Conservation (phyloP, 176 grass and related monocot genomes). For the Poa pratensis region DNA sequence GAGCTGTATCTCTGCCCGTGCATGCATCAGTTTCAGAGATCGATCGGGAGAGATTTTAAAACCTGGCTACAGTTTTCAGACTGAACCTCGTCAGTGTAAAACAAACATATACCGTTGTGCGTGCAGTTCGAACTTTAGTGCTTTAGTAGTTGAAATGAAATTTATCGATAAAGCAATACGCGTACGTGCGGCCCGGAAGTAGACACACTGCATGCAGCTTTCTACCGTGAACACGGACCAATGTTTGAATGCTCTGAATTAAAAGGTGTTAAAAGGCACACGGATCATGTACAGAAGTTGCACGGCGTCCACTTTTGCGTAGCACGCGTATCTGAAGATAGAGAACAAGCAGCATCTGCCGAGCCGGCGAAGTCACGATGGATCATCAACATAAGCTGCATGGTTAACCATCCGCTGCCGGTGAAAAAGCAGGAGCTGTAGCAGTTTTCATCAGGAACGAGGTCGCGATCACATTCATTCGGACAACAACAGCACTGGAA, state of each 20-base stretch:
- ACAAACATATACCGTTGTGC: constrained; percentile 43
- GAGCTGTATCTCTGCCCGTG: too few relatives aligned
- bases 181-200: neutral
- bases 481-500: too few relatives aligned
- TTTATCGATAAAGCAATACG: neutral
- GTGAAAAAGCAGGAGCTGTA: too few relatives aligned
- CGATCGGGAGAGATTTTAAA: neutral
- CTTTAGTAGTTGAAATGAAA: neutral
- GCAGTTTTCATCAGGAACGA: too few relatives aligned
- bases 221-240: too few relatives aligned
- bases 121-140: neutral
- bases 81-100: constrained; percentile 34
- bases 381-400: too few relatives aligned
- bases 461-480: too few relatives aligned
- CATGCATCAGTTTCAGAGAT: neutral
- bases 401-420: too few relatives aligned
- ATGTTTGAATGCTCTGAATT: neutral
- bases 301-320: too few relatives aligned
- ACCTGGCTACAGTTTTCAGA: neutral
- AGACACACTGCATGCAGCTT: neutral
- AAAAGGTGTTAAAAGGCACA: neutral
- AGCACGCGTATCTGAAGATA: too few relatives aligned
- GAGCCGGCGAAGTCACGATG: too few relatives aligned
- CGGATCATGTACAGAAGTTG: neutral
- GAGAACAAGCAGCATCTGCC: too few relatives aligned